These are phyloP conservation scores for Excoecaria cochinchinensis DNA, from an alignment of 345 rosid species.

Conservation along the genomic window DNA sequence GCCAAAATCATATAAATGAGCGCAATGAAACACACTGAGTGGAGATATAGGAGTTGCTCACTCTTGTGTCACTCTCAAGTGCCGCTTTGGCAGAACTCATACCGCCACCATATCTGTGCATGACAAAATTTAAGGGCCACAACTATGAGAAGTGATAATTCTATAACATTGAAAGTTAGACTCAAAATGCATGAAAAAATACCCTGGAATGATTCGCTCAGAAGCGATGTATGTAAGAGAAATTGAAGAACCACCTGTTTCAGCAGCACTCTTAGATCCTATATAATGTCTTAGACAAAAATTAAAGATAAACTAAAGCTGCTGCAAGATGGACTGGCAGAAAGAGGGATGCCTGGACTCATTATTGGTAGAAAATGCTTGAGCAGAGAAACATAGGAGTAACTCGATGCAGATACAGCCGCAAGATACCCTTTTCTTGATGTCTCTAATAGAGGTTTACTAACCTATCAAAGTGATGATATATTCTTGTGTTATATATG, in stretches of 20 bases:
- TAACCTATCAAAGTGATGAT: slow-evolving; percentile 47
- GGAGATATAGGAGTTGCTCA: slow-evolving; percentile 27
- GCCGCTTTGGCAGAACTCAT: slow-evolving; percentile 99
- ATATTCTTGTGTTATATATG: background rate
- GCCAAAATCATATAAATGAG: slow-evolving; percentile 9
- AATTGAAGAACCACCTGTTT: slow-evolving; percentile 81
- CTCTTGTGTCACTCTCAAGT: slow-evolving; percentile 90
- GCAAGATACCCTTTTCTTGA: slow-evolving; percentile 94
- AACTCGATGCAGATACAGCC: slow-evolving; percentile 91
- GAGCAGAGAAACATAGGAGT: slow-evolving; percentile 84
- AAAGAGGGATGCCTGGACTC: slow-evolving; percentile 68
- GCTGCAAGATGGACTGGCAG: background rate
- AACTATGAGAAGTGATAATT: slow-evolving; percentile 2
- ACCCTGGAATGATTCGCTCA: slow-evolving; percentile 94
- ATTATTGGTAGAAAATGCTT: slow-evolving; percentile 86
- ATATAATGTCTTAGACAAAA: background rate
- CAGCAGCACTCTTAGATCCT: slow-evolving; percentile 24
- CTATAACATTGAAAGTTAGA: background rate
- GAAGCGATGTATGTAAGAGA: slow-evolving; percentile 95
- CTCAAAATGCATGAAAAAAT: slow-evolving; percentile 13
- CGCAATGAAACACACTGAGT: background rate
- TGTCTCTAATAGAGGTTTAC: slow-evolving; percentile 87
- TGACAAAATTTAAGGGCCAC: slow-evolving; percentile 1
- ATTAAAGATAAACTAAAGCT: background rate
- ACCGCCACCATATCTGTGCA: slow-evolving; percentile 89